Base-by-base conservation (phyloP, 805 yeast genomes). In the Sungouiozyma ichnusensis region DNA sequence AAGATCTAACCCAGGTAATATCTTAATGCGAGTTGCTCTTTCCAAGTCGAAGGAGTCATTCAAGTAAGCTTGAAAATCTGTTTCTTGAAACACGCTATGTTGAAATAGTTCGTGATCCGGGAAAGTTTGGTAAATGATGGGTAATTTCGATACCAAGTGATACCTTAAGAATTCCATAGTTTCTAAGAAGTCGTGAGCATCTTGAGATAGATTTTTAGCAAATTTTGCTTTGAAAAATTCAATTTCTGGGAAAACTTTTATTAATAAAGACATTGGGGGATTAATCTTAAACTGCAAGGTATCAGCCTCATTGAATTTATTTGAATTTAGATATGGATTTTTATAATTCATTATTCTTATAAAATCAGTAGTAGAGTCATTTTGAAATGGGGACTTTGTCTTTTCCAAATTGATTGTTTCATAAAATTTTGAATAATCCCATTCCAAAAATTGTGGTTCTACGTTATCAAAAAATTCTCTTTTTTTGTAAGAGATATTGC, bases 81-180 rank as follows among this genome's bases (percentile, higher is more conserved):
- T 20, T 18, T 48, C 47, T 32, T 52, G 46, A 36, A 58, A 52
- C 3, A 53, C 35, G 5, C 52, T 47, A 34, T 54, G 50, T 33
- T 47, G 45, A 41, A 60, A 56, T 6, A 60, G 43, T 33, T 57
- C 62, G 42, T 60, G 62, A 20, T 52, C 45, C 1, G 65, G 65
- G 43, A 58, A 60, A 33, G 51, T 37, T 20, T 52, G 49, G 36
- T 42, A 51, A 7, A 60, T 47, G 36, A 53, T 43, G 4, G 65
- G 65, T 34, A 60, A 44, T 37, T 53, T 54, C 18, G 42, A 19
- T n/a, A 60, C 46, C 2, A 60, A 41, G 13, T 46, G 39, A 9
- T 42, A 39, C 37, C 63, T 49, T 32, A 60, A 37, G 4, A 41
- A 35, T 20, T 55, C 55, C 33, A 59, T 42, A n/a, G 54, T 24